These are phyloP conservation scores for Aphanomyces stellatus DNA, from an alignment of 352 stramenopile species.

Conservation along the genomic window DNA sequence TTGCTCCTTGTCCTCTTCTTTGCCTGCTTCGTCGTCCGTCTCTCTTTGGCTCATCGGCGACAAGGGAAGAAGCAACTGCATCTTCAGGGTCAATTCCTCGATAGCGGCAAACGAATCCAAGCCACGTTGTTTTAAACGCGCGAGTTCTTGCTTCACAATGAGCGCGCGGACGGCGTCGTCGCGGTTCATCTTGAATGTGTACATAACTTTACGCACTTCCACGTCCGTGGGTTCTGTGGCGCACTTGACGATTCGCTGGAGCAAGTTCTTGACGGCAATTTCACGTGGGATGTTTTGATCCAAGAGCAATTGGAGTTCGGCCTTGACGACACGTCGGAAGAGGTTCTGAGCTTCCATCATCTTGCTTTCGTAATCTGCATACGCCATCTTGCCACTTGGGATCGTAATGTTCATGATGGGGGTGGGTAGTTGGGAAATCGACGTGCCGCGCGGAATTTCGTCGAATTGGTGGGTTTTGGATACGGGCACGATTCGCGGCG, in stretches of 20 bases:
- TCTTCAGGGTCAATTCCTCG: conserved; percentile 73
- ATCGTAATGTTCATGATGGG: neutral
- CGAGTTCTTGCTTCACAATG: conserved; percentile 84
- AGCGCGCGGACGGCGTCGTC: conserved; percentile 74
- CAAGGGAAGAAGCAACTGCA: conserved; percentile 33
- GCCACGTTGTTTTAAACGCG: conserved; percentile 56
- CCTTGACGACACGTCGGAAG: conserved; percentile 73
- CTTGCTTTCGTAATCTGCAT: conserved; percentile 2
- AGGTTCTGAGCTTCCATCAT: conserved; percentile 60
- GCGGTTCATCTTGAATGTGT: conserved; percentile 80
- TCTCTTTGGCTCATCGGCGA: neutral
- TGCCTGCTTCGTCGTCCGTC: conserved; percentile 6
- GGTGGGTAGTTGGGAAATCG: neutral
- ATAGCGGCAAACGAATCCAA: conserved; percentile 80
- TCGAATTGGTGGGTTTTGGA: neutral
- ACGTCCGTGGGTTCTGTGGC: conserved; percentile 45
- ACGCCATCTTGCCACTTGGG: neutral
- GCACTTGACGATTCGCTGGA: conserved; percentile 63
- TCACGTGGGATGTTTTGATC: conserved; percentile 43
- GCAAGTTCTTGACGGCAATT: conserved; percentile 59
- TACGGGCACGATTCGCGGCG: too few relatives aligned
- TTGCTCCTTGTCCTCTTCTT: neutral
- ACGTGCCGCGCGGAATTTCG: neutral
- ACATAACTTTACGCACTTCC: conserved; percentile 70
- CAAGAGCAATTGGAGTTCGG: conserved; percentile 66